Evolutionary conservation across 306 rosid species (phyloP), one percentile per base, ranked within the genome.

Genomic region (Cicer judaicum): DNA sequence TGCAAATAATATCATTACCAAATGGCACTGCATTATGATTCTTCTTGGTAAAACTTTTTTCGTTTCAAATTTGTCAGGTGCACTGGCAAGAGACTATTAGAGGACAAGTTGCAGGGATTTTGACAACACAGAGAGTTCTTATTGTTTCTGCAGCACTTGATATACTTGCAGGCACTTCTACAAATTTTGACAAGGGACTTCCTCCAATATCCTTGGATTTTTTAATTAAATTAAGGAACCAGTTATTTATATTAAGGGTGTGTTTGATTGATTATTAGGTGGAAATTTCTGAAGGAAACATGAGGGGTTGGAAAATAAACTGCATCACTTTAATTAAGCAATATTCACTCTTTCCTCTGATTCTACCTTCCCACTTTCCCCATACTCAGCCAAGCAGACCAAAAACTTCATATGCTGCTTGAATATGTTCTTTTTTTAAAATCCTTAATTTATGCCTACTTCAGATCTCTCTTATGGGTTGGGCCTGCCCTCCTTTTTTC

Each of bases 401-500:
- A 38, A 61, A 42, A 55, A 75, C 48, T 80, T 44, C 43, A 19
- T 70, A n/a, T 80, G 46, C 43, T 40, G 3, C 36, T 48, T 60
- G 62, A 49, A 48, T 56, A 59, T 74, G 71, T 44, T 64, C 41
- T 75, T 47, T 61, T 75, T 82, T 80, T 83, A 79, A 80, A 78
- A 70, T 62, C 71, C 96, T 92, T 94, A 85, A 92, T 88, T 72
- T 64, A 77, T 77, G 82, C 63, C 78, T 82, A 95, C 96, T 95
- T 87, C 81, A 89, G 96, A 90, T 95, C 99, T 2, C 92, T 95
- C 59, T 77, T 95, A 78, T 95, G 99, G 99, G 87, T 92, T 79
- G 99, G 99, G 59, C 99, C 99, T 36, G 96, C 98, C 42, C 95
- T 95, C 84, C 91, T 95, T 56, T 95, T 92, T 87, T 92, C 98